Evolutionary conservation across 176 grass and related monocot species (phyloP), one percentile per base, ranked within the genome.

Genomic region (Aegilops bicornis): DNA sequence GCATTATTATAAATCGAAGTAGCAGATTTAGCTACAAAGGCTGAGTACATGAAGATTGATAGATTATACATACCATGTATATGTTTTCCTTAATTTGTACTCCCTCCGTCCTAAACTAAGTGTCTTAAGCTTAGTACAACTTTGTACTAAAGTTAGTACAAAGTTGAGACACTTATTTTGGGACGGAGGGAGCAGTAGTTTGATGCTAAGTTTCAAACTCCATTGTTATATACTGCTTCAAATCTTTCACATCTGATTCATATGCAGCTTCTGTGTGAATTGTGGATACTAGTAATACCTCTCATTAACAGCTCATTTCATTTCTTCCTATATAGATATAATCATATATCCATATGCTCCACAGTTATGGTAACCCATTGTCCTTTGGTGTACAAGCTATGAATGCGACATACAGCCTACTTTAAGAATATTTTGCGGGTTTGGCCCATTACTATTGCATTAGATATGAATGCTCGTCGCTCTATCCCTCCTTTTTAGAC

Each of bases 371-470:
- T 72, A 88, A 73, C 37, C 29, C 64, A 22, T 72, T 64, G 45
- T 37, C 7, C 22, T 73, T 33, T 24, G 58, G 19, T 71, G 9
- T 68, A 84, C 14, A 82, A 77, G 36, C 52, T 78, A 73, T 77
- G 82, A 82, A 89, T 69, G 61, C 11, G 39, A 58, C 63, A 90
- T 75, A 66, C 77, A 43, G 69, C 63, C 80, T 75, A 92, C 32
- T 47, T 86, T 56, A 71, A 24, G n/a, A 78, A 43, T 31, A 76
- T 59, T 87, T 83, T 16, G 17, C 22, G n/a, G 59, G 10, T 50
- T 82, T 82, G 68, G 31, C 32, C 79, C 31, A 61, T 20, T 65
- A 66, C 80, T 69, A 47, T 83, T 86, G 73, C 63, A 69, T n/a
- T 32, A 58, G 17, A 19, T 78, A 40, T 68, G 43, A 76, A 62